Evolutionary conservation across 176 grass and related monocot genomes (phyloP), one percentile per base, ranked within the genome.

Genomic region (bread wheat (Triticum aestivum)): DNA sequence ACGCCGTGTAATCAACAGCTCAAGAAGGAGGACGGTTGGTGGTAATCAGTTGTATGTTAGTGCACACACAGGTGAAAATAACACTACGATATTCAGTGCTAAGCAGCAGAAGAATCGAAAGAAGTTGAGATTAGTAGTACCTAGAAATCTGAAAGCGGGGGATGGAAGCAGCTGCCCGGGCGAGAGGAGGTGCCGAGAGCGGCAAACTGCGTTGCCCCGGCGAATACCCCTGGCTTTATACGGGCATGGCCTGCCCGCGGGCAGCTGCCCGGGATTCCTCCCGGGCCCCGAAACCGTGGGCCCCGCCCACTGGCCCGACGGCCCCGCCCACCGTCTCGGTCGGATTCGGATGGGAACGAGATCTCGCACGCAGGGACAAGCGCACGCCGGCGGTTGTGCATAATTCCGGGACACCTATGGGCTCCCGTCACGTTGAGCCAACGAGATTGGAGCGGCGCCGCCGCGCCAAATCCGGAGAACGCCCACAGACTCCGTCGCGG

Each of bases 241-340:
- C 77, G 13, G 61, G 4, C 2, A 7, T 1, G 0, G 20, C 14
- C 64, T 82, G 82, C 82, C 85, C 85, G 73, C 88, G 83, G 90
- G 86, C 49, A 86, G 26, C 86, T 56, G 62, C 75, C 92, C 89
- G n/a, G 83, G 79, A 87, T 87, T 91, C 65, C 85, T 61, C 69
- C 75, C 23, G 29, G 9, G 8, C 21, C 37, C 66, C 6, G 4
- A 78, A 45, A 35, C 51, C 73, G 11, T 61, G 65, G 80, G 75
- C 18, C 79, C 44, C 58, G 54, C 87, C 61, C 75, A 65, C 87
- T 42, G 87, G 8, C 12, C 11, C 20, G 30, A 4, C 4, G 68
- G 61, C 6, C 69, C 69, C 68, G 61, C 38, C 81, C 27, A 37
- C 74, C 47, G 3, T 66, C 39, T 18, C 11, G 3, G 56, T 59